Evolutionary conservation across 805 yeast genomes (phyloP).

Genomic region (Saccharomycopsis javanensis): DNA sequence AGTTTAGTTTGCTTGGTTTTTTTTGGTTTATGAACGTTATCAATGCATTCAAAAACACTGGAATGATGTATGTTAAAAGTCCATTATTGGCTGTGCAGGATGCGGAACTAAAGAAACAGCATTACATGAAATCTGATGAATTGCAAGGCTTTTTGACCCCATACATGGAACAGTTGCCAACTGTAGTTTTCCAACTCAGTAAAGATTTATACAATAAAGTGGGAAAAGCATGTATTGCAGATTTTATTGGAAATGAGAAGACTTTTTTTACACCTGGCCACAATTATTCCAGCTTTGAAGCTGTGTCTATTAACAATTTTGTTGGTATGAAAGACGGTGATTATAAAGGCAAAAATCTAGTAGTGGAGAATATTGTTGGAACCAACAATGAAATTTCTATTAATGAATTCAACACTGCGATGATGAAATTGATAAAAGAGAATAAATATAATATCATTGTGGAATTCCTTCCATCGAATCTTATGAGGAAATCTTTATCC

Average conservation of each 20-base stretch:
- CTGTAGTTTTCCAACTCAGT: constrained; percentile 8
- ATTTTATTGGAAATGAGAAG: not conserved
- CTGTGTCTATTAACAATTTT: not conserved
- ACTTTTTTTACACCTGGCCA: not conserved
- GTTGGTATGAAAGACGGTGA: not conserved
- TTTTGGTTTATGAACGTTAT: not conserved
- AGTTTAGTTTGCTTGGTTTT: not conserved
- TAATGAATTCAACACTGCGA: not conserved
- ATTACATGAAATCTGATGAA: constrained; percentile 1
- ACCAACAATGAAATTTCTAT: not conserved
- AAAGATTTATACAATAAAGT: constrained; percentile 3
- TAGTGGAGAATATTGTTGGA: not conserved
- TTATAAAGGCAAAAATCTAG: not conserved
- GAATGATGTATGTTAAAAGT: constrained; percentile 6
- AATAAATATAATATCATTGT: constrained; percentile 4
- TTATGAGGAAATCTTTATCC: not conserved
- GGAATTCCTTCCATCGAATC: constrained; percentile 7
- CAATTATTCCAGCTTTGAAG: not conserved
- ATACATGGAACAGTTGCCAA: not conserved
- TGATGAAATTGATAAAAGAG: not conserved
- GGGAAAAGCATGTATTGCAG: not conserved
- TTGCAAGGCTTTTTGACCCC: not conserved
- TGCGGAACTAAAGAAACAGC: not conserved
- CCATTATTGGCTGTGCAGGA: not conserved
- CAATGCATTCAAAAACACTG: constrained; percentile 9